These are phyloP conservation scores for Ophiostoma quercus DNA, from an alignment of 2,329 filamentous ascomycete genomes.

Conservation along the genomic window DNA sequence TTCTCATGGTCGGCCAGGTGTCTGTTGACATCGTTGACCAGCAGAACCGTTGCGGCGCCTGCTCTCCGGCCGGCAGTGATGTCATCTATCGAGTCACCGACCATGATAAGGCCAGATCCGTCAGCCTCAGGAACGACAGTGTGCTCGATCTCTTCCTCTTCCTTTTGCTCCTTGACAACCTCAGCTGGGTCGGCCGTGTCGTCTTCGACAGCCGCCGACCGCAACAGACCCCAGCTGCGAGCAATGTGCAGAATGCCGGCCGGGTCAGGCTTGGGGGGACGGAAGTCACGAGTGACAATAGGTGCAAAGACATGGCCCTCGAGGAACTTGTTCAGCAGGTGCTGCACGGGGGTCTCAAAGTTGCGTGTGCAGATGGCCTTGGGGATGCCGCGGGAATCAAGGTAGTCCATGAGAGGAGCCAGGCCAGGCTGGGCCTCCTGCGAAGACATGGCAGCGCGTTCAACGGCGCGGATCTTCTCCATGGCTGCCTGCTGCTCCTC, in stretches of 20 bases:
- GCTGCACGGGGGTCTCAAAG: conserved; percentile 73
- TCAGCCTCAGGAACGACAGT: conserved; percentile 33
- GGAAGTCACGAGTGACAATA: conserved; percentile 78
- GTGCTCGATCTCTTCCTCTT: conserved; percentile 29
- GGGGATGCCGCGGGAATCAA: conserved; percentile 59
- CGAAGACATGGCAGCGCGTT: conserved; percentile 70
- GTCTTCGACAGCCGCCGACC: conserved; percentile 21
- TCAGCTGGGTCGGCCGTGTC: conserved; percentile 25
- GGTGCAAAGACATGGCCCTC: conserved; percentile 63
- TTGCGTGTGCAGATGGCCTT: conserved; percentile 94
- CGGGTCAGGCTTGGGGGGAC: conserved; percentile 79
- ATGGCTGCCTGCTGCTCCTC: conserved; percentile 59
- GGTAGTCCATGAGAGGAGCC: conserved; percentile 70
- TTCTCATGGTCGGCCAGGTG: conserved; percentile 65
- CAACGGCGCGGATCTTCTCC: conserved; percentile 70
- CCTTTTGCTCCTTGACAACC: conserved; percentile 24
- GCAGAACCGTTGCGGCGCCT: conserved; percentile 81
- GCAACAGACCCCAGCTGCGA: conserved; percentile 61
- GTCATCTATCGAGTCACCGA: conserved; percentile 82
- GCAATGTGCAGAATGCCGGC: conserved; percentile 86
- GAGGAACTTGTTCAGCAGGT: conserved; percentile 72
- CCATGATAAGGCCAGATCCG: conserved; percentile 54
- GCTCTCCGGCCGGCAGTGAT: conserved; percentile 81
- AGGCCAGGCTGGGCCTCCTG: conserved; percentile 83
- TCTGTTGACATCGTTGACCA: conserved; percentile 76